Conservation (phyloP, 345 rosid species). For the Syzygium aromaticum region DNA sequence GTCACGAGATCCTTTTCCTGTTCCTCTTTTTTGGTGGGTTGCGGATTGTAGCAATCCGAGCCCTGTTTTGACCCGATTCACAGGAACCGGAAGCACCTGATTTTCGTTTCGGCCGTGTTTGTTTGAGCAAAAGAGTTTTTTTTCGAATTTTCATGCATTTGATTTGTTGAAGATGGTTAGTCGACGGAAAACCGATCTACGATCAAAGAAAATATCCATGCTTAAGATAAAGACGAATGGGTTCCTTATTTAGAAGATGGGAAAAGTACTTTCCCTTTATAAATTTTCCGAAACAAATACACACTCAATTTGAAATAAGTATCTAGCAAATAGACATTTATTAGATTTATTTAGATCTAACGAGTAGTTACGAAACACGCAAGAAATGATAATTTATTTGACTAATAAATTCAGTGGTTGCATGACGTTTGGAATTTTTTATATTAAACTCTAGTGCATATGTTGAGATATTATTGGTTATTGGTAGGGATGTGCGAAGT, state of each 20-base stretch:
- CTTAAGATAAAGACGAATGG: background rate
- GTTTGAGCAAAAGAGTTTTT: background rate
- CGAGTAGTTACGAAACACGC: accelerated
- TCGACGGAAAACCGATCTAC: background rate
- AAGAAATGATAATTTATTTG: background rate
- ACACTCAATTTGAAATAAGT: background rate
- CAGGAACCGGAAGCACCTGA: accelerated
- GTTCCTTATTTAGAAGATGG: background rate
- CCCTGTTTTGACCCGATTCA: accelerated
- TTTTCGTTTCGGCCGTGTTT: background rate
- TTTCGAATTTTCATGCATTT: accelerated
- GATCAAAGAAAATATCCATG: background rate
- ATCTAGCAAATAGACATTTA: background rate
- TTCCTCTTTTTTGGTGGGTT: background rate
- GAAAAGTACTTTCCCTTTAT: background rate
- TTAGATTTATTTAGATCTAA: background rate
- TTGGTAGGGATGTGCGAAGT: background rate
- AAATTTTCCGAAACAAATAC: background rate
- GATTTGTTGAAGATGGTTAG: background rate
- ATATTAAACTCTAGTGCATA: background rate
- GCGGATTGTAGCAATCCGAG: accelerated
- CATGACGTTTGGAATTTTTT: background rate
- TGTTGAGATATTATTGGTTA: background rate
- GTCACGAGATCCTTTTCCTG: background rate
- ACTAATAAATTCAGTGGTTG: background rate